phyloP scores from a whole-genome alignment of 345 rosid genomes.

The Sonneratia caseolaris region DNA sequence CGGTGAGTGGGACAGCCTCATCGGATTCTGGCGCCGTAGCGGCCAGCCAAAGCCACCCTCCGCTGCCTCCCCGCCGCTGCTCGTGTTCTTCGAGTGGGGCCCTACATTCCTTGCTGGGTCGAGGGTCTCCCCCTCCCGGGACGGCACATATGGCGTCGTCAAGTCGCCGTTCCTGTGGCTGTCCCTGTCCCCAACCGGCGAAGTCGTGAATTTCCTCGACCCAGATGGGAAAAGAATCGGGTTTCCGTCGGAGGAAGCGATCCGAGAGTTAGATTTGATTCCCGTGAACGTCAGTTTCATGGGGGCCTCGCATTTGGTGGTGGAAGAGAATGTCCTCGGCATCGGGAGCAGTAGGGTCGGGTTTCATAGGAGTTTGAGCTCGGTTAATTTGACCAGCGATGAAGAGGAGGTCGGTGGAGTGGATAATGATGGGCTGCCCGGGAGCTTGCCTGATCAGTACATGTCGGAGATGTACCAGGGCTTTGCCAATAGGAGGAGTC shows the following conservation, averaged over 20 bases:
- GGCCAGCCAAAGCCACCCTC: conserved; percentile 24
- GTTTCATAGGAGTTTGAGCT: conserved; percentile 30
- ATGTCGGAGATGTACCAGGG: conserved; percentile 63
- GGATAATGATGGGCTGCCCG: conserved; percentile 19
- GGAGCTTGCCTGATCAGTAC: conserved; percentile 41
- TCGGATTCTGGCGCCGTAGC: conserved; percentile 91
- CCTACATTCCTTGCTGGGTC: conserved; percentile 57
- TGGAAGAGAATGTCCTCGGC: conserved; percentile 44
- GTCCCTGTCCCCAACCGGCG: conserved; percentile 48
- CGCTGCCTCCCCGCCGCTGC: conserved; percentile 29
- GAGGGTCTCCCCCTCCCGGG: conserved; percentile 37
- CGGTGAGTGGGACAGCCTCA: conserved; percentile 49
- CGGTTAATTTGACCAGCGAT: conserved; percentile 22
- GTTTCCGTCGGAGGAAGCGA: conserved; percentile 14
- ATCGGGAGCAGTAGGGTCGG: neutral
- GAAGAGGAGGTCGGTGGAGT: conserved; percentile 33
- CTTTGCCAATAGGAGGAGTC: conserved; percentile 69
- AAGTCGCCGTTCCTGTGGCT: conserved; percentile 61
- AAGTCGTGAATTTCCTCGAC: conserved; percentile 40
- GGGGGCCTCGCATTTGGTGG: conserved; percentile 50
- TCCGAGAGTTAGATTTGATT: conserved; percentile 27
- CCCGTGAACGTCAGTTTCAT: conserved; percentile 64
- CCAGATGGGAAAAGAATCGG: conserved; percentile 28
- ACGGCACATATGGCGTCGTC: conserved; percentile 34
- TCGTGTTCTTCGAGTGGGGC: conserved; percentile 81